phyloP scores from a whole-genome alignment of 2,329 filamentous ascomycete genomes.

The Diaporthe sp. region DNA sequence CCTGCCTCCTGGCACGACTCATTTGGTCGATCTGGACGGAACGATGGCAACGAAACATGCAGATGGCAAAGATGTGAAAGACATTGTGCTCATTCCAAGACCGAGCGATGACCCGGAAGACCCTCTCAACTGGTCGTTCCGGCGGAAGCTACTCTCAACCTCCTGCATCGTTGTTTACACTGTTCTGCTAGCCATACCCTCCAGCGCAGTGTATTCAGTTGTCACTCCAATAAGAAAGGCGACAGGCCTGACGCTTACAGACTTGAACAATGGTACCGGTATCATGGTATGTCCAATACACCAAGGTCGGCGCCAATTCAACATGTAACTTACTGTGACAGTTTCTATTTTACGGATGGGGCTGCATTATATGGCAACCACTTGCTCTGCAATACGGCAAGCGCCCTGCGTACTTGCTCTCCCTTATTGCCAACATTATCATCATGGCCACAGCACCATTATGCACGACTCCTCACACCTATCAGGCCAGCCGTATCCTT shows the following conservation, averaged over 20 bases:
- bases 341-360: slow-evolving; percentile 52
- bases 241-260: slow-evolving; percentile 48
- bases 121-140: slow-evolving; percentile 52
- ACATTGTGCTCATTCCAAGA: slow-evolving; percentile 55
- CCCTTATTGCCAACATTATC: slow-evolving; percentile 43
- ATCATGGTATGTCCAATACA: slow-evolving; percentile 46
- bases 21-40: slow-evolving; percentile 54
- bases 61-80: slow-evolving; percentile 49
- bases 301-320: background rate
- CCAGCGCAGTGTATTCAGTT: slow-evolving; percentile 54
- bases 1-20: slow-evolving; percentile 53
- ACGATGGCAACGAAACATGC: slow-evolving; percentile 41
- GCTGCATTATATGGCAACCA: slow-evolving; percentile 50
- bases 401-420: slow-evolving; percentile 48
- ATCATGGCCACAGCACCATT: slow-evolving; percentile 47
- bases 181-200: slow-evolving; percentile 58
- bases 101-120: slow-evolving; percentile 53
- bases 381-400: slow-evolving; percentile 50
- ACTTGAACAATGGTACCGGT: slow-evolving; percentile 55
- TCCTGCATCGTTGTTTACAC: slow-evolving; percentile 48
- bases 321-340: background rate
- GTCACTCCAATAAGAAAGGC: slow-evolving; percentile 51
- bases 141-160: slow-evolving; percentile 49
- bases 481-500: slow-evolving; percentile 47
- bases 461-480: slow-evolving; percentile 45